Percentiles rank a stretch among this genome's conserved stretches.
These are phyloP conservation scores for Hyaloscypha variabilis DNA, from an alignment of 495 filamentous ascomycete genomes.

Conservation along the genomic window DNA sequence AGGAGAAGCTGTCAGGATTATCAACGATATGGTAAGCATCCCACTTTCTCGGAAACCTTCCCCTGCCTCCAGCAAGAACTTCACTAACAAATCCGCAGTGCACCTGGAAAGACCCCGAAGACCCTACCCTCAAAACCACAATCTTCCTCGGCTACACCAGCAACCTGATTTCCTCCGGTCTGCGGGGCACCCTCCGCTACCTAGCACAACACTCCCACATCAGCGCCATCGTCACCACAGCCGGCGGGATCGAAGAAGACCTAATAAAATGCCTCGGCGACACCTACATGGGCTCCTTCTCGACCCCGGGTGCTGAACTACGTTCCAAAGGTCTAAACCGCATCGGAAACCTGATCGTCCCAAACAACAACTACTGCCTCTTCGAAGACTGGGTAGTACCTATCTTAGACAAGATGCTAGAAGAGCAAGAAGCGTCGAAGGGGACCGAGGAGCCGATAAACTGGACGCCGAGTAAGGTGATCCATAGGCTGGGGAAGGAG, in stretches of 20 bases:
- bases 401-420: slow-evolving; percentile 86
- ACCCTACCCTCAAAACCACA: slow-evolving; percentile 67
- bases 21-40: slow-evolving; percentile 84
- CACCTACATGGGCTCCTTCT: slow-evolving; percentile 90
- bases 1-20: slow-evolving; percentile 79
- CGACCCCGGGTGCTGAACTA: slow-evolving; percentile 69
- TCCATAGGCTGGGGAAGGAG: slow-evolving; percentile 82
- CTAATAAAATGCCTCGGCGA: slow-evolving; percentile 95
- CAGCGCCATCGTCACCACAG: slow-evolving; percentile 90
- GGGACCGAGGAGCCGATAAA: slow-evolving; percentile 64
- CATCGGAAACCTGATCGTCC: slow-evolving; percentile 95
- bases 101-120: slow-evolving; percentile 73
- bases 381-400: slow-evolving; percentile 98
- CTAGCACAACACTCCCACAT: slow-evolving; percentile 90
- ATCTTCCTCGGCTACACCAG: slow-evolving; percentile 98
- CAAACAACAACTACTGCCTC: slow-evolving; percentile 93
- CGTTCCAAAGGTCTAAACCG: slow-evolving; percentile 86
- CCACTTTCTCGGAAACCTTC: slow-evolving; percentile 2
- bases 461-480: slow-evolving; percentile 92
- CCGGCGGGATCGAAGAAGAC: slow-evolving; percentile 97
- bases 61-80: neutral
- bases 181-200: slow-evolving; percentile 88
- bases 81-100: slow-evolving; percentile 49
- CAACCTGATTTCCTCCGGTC: slow-evolving; percentile 93
- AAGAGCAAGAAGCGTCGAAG: slow-evolving; percentile 81